Conservation (phyloP, 768 basidiomycete genomes). For the Termitomyces sp. region DNA sequence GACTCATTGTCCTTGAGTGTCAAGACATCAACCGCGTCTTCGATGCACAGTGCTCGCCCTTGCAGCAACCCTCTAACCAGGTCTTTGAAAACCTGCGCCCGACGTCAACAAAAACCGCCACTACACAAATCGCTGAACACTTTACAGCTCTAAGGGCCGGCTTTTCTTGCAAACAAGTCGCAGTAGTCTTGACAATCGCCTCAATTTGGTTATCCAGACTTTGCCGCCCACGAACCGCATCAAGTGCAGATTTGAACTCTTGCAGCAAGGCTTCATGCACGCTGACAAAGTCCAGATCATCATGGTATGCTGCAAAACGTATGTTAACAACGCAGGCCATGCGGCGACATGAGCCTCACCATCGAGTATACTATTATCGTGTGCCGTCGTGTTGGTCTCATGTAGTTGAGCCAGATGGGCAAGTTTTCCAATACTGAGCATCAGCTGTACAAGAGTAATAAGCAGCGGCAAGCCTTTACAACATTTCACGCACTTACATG, state of each 20-base stretch:
- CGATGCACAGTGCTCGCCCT: slow-evolving; percentile 67
- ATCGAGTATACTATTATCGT: slow-evolving; percentile 50
- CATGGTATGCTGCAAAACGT: slow-evolving; percentile 64
- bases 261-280: slow-evolving; percentile 69
- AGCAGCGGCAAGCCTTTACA: background rate
- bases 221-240: slow-evolving; percentile 47
- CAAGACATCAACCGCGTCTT: slow-evolving; percentile 79
- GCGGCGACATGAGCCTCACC: slow-evolving; percentile 29
- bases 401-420: slow-evolving; percentile 76
- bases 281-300: slow-evolving; percentile 80
- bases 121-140: slow-evolving; percentile 2
- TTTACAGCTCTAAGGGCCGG: slow-evolving; percentile 47
- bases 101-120: background rate
- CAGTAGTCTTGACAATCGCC: slow-evolving; percentile 50
- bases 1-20: slow-evolving; percentile 76
- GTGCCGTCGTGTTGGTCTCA: slow-evolving; percentile 32
- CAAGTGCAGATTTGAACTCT: slow-evolving; percentile 50
- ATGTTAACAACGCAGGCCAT: background rate
- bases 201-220: slow-evolving; percentile 67
- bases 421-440: slow-evolving; percentile 89
- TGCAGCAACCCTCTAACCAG: slow-evolving; percentile 64
- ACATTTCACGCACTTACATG: slow-evolving; percentile 50
- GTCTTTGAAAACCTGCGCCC: slow-evolving; percentile 59
- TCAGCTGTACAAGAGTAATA: slow-evolving; percentile 45
- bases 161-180: slow-evolving; percentile 36